Evolutionary conservation across 306 rosid species (phyloP), one percentile per base, ranked within the genome.

Genomic region (Vigna hirtella): DNA sequence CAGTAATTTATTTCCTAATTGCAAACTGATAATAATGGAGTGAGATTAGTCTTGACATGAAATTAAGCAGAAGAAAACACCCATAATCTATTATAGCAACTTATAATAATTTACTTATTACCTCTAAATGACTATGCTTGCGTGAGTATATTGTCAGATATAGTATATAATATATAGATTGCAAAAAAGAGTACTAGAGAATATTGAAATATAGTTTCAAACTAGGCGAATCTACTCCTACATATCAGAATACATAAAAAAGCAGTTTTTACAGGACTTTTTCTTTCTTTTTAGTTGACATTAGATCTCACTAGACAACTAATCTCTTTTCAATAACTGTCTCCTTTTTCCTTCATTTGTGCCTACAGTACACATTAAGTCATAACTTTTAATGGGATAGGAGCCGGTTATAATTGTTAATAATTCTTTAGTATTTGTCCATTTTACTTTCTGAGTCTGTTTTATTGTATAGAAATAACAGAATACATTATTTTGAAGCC

Each of bases 381-480:
- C 68, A 70, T 76, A 13, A 43, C 55, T 43, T 63, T 62, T 34
- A 22, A 32, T 76, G 50, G 11, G 52, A 30, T 40, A 34, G 73
- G 77, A 53, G 73, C 22, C 52, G 55, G n/a, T 66, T 63, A 58
- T 63, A 28, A 22, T 43, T 63, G 56, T 32, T 62, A 40, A 50
- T 66, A 24, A 47, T 43, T 45, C 43, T 36, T 15, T 34, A 49
- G 13, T 42, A 32, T 65, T 26, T 72, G 14, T 72, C 26, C 49
- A 40, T 72, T 51, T 7, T n/a, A 3, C 52, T 17, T 50, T 11
- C 34, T 43, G 45, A 50, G 62, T 40, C 26, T 64, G 61, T 65
- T 72, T 45, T 43, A 63, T 53, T 73, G 11, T 49, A 47, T 43
- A 5, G 55, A 43, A 74, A 65, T 53, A 66, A 58, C 55, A 56